Evolutionary conservation across 2,329 filamentous ascomycete species (phyloP), one percentile per base, ranked within the genome.

Genomic region (Hypomyces rosellus): DNA sequence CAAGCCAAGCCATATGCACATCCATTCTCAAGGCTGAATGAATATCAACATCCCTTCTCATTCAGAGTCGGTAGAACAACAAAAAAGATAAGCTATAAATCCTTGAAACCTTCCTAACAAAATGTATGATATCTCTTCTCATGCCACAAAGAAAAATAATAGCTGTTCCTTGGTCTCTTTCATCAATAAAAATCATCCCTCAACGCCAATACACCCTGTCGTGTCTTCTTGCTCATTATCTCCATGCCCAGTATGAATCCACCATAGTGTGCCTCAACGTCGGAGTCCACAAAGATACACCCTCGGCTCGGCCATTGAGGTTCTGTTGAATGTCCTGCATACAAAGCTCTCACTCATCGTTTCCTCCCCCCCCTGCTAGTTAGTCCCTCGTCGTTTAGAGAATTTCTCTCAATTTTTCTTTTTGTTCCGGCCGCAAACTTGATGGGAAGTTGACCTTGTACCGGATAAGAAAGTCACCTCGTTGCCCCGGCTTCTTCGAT

Each of bases 401-500:
- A 61, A 96, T 88, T 61, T 91, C 85, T 70, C 79, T 88, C 57
- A 99, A 69, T 65, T 86, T 78, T 56, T 83, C 74, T 76, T 96
- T 97, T 72, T 97, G 92, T 4, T 78, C 73, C 7, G 78, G 51
- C 4, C 89, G 92, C 69, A 99, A 70, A 38, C 71, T 84, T 3
- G 83, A 84, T 0, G 93, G 93, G 74, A 96, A 97, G 65, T 88
- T 91, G 67, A 99, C 91, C 63, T 93, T 93, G 62, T 96, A 91
- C 53, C 84, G 87, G 53, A 99, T 79, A 52, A 97, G 73, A 58
- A 99, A 88, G 64, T 96, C 89, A 20, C 93, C 93, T 50, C 92
- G 81, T 61, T 90, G 80, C 52, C 74, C 82, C 0, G 88, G 89
- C 65, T 90, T 92, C 78, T 96, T 97, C 54, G 88, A 89, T 62